Base-by-base conservation (phyloP, 805 yeast genomes). In the Barnettozyma populi region DNA sequence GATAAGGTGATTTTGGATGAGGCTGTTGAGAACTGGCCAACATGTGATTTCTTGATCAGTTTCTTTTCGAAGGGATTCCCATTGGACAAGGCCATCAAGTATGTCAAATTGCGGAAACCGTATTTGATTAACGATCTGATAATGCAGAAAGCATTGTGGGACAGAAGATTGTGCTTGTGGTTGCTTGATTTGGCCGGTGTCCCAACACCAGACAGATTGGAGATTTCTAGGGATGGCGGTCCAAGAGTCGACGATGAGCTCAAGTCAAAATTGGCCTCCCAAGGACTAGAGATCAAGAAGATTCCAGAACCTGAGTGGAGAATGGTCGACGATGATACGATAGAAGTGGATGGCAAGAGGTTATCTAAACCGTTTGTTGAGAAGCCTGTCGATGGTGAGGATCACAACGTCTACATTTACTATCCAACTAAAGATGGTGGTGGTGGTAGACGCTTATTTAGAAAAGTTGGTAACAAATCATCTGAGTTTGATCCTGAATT, bases 321-420 rank as follows among this genome's bases (percentile, higher is more conserved):
- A 54, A 89, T 94, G 98, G 68, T 86, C 24, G 95, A 88, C 62
- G 94, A 86, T 46, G 95, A 92, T 51, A 83, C 96, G 2, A 71
- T 85, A 40, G 76, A 76, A 50, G 94, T 86, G 20, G 79, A 86
- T 55, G 97, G 95, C 8, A 66, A 78, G 57, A 70, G 71, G 8
- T 70, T 94, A 70, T 74, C 72, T 36, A 94, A 94, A 63, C 99
- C 99, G 7, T 94, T 82, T 73, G 99, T 94, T 31, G 99, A 94
- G 65, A 94, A 94, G 57, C 99, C 99, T 1, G 98, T 90, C 4
- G 97, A 94, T 66, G 99, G 99, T 46, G 99, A 94, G 68, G 97
- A 94, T 67, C 99, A 94, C 67, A 94, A 94, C 62, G 92, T 94
- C 41, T 87, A 85, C 65, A 90, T 94, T 36, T 94, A 94, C 68